Conservation (phyloP, 345 rosid species). For the Raphanus raphanistrum region DNA sequence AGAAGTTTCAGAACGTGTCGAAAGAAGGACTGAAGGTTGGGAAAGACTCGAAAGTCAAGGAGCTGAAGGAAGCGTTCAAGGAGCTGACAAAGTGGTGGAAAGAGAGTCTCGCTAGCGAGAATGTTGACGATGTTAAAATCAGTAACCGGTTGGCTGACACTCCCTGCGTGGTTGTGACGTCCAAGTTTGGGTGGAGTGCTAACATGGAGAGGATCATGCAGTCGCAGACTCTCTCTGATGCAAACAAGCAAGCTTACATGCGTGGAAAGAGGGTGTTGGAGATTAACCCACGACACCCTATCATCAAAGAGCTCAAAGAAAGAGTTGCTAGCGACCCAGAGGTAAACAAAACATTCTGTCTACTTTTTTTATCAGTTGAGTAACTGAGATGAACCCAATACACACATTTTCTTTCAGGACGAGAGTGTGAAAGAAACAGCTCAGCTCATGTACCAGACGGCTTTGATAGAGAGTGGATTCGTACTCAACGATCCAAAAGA, state of each 20-base stretch:
- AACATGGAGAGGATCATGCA: conserved; percentile 99
- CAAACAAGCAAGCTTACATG: conserved; percentile 91
- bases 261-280: conserved; percentile 91
- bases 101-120: conserved; percentile 64
- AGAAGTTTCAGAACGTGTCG: conserved; percentile 92
- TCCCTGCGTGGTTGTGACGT: conserved; percentile 93
- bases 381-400: background rate
- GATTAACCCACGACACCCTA: conserved; percentile 95
- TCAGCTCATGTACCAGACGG: conserved; percentile 87
- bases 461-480: conserved; percentile 96
- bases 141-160: conserved; percentile 88
- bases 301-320: conserved; percentile 88
- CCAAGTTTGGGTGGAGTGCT: conserved; percentile 96
- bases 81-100: conserved; percentile 98
- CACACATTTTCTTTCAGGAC: conserved; percentile 48
- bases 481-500: conserved; percentile 72
- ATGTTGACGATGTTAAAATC: conserved; percentile 85
- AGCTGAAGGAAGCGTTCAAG: conserved; percentile 89
- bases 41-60: conserved; percentile 75
- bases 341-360: conserved; percentile 47
- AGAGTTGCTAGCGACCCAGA: conserved; percentile 76
- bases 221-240: conserved; percentile 89
- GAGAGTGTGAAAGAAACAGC: conserved; percentile 74
- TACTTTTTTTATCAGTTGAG: background rate
- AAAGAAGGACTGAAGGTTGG: conserved; percentile 91